Conservation (phyloP, 805 yeast species). For the Candida caryicola region DNA sequence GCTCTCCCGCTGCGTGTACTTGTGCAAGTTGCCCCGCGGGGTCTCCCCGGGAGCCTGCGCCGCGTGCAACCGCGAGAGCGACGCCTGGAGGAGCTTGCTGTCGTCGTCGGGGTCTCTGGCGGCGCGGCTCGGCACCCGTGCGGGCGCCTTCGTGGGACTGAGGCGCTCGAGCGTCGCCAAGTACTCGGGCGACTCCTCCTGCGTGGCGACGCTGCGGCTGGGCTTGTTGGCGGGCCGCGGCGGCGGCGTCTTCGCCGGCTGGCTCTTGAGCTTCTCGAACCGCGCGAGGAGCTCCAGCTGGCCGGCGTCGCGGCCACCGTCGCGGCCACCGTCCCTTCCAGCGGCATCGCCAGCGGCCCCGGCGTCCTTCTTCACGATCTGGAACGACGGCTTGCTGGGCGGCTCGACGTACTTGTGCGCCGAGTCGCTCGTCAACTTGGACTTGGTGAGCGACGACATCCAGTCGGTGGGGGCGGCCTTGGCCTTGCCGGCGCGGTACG, state of each 20-base stretch:
- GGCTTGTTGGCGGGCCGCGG: background rate
- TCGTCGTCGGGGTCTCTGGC: conserved; percentile 4
- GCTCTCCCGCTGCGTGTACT: conserved; percentile 14
- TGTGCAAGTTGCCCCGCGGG: too few species aligned
- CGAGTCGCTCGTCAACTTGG: conserved; percentile 12
- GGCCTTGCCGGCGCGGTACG: background rate
- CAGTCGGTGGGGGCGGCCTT: conserved; percentile 7
- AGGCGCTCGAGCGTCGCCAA: conserved; percentile 4
- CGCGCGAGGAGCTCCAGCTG: conserved; percentile 13
- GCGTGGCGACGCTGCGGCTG: background rate
- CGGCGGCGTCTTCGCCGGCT: conserved; percentile 1
- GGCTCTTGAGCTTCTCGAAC: conserved; percentile 9
- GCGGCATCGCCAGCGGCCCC: background rate
- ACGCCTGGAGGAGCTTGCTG: background rate
- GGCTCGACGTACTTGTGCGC: conserved; percentile 10
- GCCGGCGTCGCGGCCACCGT: too few species aligned
- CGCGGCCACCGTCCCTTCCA: conserved; percentile 6
- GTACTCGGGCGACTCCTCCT: conserved; percentile 4
- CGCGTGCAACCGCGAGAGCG: conserved; percentile 4
- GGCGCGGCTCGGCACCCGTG: background rate
- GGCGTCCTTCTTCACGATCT: conserved; percentile 10
- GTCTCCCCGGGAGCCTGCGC: too few species aligned
- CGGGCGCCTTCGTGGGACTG: background rate
- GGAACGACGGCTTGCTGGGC: conserved; percentile 12
- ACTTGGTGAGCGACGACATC: conserved; percentile 13